Base-by-base conservation (phyloP, 768 basidiomycete species). In the Obba rivulosa region DNA sequence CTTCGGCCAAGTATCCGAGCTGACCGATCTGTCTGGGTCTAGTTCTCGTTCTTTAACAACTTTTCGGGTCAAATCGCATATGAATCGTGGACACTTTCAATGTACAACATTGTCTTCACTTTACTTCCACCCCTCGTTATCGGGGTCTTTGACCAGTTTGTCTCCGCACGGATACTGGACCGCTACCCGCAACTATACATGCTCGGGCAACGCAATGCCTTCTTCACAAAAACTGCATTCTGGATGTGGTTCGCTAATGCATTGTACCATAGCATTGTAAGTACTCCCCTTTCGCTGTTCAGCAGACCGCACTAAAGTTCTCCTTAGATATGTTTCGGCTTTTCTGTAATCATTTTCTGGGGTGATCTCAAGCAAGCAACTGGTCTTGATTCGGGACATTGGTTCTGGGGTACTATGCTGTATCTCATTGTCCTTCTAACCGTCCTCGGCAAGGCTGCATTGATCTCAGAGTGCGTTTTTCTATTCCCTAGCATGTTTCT, bases 1-100 rank as follows among this genome's bases (percentile, higher is more conserved):
- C 13, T 10, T 24, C 20, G 22, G 28, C 16, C 34, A 17, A 34
- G 18, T 11, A 5, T n/a, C 3, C 8, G 28, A 34, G n/a, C 35
- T 34, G 2, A 18, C 49, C 56, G 44, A 59, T 38, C 10, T 35
- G 34, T 16, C 16, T 2, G 16, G 10, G 28, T 35, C 2, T 43
- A 97, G 95, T 99, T 82, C 67, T 96, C 96, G 9, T 95, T 97
- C 75, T 91, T 94, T 79, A 99, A 98, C 76, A 96, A 95, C 60
- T 98, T 96, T 72, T 99, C 96, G 0, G 96, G 96, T 17, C 96
- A 98, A 66, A 94, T 98, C 53, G 89, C 92, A 43, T 94, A 93
- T 63, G 96, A 99, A 69, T 96, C 94, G 18, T 99, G 96, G 96
- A 95, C 96, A 8, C 78, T 98, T 60, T 93, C 96, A 0, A 77